Evolutionary conservation across 2,329 filamentous ascomycete genomes (phyloP), one percentile per base, ranked within the genome.

Genomic region (Talaromyces sp.): DNA sequence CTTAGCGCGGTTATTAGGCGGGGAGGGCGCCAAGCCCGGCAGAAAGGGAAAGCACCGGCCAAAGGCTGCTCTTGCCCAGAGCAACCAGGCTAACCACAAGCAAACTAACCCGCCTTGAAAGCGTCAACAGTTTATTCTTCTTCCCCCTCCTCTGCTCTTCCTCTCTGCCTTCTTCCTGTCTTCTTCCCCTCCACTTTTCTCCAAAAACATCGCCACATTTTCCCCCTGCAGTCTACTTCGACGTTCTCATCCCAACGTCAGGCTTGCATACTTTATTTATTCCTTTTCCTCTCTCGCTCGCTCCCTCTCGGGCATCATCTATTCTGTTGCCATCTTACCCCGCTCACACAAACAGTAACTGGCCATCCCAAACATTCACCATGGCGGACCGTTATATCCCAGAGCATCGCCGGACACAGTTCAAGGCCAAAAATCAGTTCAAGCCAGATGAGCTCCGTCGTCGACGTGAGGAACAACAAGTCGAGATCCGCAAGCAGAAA

Each of bases 311-410:
- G 49, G n/a, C 64, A 67, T 66, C 69, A 64, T 69, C 67, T 62
- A 66, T 63, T 65, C 63, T 62, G 67, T 64, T 65, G 59, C 65
- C 67, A 68, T 67, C 36, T 61, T 63, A 65, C 66, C 63, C 64
- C 67, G 74, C 70, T 68, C 74, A 53, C 61, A 63, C 64, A 63
- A 61, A 63, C 64, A 59, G 56, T 31, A 27, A 36, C 38, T 38
- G n/a, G 25, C 19, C 49, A 38, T 40, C 43, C 49, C 64, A 56
- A 54, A 29, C 51, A 72, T 69, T 72, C 74, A 89, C 74, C 83
- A 99, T 99, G 95, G 91, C 95, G 81, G 95, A 99, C 81, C 92
- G 95, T 77, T 99, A 97, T 85, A 99, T 99, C 77, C 95, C 95
- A 80, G 95, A 99, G 85, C 95, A 99, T 86, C 93, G 95, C 81